Percentiles rank a stretch among this genome's conserved stretches.
Conservation (phyloP, 257 asterid genomes). For the Lycium barbarum region DNA sequence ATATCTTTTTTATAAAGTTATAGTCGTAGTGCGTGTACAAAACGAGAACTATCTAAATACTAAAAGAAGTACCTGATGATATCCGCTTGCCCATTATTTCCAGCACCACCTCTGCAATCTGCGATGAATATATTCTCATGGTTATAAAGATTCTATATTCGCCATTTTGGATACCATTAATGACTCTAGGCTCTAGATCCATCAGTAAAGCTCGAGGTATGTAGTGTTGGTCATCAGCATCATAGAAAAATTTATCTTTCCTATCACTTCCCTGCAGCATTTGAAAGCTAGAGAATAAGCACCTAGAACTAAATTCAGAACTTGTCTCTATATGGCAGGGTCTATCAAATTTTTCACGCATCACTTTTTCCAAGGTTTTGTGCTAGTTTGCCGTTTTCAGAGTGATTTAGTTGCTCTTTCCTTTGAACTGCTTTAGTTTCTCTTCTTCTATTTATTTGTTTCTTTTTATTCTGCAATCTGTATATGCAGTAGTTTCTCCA, state of each 20-base stretch:
- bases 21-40: no score
- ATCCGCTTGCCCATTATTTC: conserved; percentile 99
- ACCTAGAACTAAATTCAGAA: no score
- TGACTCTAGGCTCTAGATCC: conserved; percentile 99
- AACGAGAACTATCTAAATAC: no score
- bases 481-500: neutral
- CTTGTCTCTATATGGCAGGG: no score
- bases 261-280: conserved; percentile 91
- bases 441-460: neutral
- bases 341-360: no score
- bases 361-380: no score
- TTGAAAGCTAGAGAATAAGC: neutral
- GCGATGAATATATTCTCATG: conserved; percentile 96
- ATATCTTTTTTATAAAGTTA: no score
- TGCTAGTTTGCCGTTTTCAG: neutral
- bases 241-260: conserved; percentile 97
- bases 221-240: conserved; percentile 99
- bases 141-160: conserved; percentile 94
- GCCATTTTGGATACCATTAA: conserved; percentile 93
- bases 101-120: conserved; percentile 98
- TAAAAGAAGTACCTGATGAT: conserved; percentile 70
- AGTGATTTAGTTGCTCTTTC: neutral
- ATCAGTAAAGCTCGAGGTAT: conserved; percentile 92
- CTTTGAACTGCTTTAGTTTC: neutral
- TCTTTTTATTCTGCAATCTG: neutral